Evolutionary conservation across 1,284 basidiomycete species (phyloP), one percentile per base, ranked within the genome.

Genomic region (Rugosomyces carneus): DNA sequence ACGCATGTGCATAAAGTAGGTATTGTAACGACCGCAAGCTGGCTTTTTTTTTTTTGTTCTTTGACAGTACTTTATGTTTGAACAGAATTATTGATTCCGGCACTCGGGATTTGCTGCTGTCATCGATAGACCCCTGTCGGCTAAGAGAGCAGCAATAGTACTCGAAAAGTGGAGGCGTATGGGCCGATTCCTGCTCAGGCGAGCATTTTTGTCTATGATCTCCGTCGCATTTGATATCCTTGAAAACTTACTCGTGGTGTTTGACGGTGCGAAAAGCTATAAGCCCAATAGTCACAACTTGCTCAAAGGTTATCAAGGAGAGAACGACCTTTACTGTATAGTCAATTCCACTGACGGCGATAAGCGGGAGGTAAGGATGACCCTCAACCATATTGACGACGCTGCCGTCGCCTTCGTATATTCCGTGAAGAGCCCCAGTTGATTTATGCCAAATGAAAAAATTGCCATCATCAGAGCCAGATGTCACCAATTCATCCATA

Each of bases 261-360:
- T 58, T 2, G 73, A 68, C 8, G 89, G 86, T 0, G 80, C 78
- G 63, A 93, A 92, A 34, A 93, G 64, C 84, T 88, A 51, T 19
- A 19, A 29, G 26, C 47, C 11, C 27, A 10, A 37, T 32, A 21
- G 46, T 31, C 24, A 40, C 29, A 36, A 27, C 26, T 42, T 21
- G 53, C n/a, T 32, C 7, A 42, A 34, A 39, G 24, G 16, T 45
- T 42, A 35, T 32, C 31, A 31, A 9, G n/a, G 8, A 15, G 24
- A 39, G 3, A 29, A n/a, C 53, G 47, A 87, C 87, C 74, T 96
- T 96, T 51, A 95, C 76, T 0, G 89, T 91, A 5, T 76, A 72
- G 62, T 96, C 93, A 50, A 97, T 95, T 0, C 93, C 93, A 58
- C 86, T 90, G 31, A 89, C 82, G 1, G 92, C 92, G 21, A 93